phyloP scores from a whole-genome alignment of 768 basidiomycete genomes.

The Leccinum aurantiacum region DNA sequence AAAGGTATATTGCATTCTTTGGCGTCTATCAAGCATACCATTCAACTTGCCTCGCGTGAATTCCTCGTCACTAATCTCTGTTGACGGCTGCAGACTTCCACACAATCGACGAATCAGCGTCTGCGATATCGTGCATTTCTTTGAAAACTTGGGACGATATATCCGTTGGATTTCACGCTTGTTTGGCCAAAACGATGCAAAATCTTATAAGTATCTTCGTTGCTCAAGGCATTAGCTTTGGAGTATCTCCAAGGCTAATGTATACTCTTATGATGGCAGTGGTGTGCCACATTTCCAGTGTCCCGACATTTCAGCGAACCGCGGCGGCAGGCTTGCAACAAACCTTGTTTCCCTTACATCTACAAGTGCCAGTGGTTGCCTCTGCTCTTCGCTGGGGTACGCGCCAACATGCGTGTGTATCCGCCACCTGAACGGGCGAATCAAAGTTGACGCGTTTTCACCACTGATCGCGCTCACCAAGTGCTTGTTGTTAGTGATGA shows the following conservation, averaged over 20 bases:
- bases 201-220: too few species aligned
- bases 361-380: neutral
- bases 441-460: neutral
- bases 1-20: conserved; percentile 36
- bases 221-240: too few species aligned
- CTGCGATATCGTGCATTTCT: conserved; percentile 36
- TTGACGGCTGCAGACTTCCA: conserved; percentile 36
- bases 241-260: too few species aligned
- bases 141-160: neutral
- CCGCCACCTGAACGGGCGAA: neutral
- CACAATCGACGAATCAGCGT: conserved; percentile 33
- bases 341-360: neutral
- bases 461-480: neutral
- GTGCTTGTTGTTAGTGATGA: neutral
- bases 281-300: too few species aligned
- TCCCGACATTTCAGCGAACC: too few species aligned
- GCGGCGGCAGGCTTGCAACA: neutral
- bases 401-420: neutral
- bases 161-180: too few species aligned
- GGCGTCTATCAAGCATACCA: conserved; percentile 41
- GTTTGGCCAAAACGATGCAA: too few species aligned
- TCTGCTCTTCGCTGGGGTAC: neutral
- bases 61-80: neutral
- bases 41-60: neutral
- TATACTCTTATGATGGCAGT: too few species aligned